Percentiles rank a stretch among this genome's conserved stretches.
phyloP scores from a whole-genome alignment of 2,329 filamentous ascomycete genomes.

The Aspergillus terreus region DNA sequence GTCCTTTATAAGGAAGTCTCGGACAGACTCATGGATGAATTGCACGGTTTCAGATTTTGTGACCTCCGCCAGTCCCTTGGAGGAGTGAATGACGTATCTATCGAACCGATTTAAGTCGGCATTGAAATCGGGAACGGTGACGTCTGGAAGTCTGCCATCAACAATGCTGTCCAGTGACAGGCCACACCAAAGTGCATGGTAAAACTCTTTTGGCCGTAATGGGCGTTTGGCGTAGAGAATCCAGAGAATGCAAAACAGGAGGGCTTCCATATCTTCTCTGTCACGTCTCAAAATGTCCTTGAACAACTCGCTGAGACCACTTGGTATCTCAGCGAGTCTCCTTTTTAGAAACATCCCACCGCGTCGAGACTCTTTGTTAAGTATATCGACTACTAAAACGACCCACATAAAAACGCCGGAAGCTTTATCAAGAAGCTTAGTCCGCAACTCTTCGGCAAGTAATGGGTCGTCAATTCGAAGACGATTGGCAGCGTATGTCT shows the following conservation, averaged over 20 bases:
- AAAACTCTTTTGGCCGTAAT: conserved; percentile 32
- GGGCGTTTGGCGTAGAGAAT: conserved; percentile 46
- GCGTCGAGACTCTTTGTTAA: conserved; percentile 40
- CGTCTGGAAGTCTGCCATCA: conserved; percentile 4
- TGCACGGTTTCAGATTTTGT: conserved; percentile 25
- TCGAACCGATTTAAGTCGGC: background rate
- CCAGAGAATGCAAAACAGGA: conserved; percentile 51
- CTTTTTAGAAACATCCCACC: conserved; percentile 27
- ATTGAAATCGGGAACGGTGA: conserved; percentile 1
- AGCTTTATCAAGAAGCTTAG: conserved; percentile 36
- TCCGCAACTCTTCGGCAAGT: conserved; percentile 23
- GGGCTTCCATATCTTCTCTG: conserved; percentile 31
- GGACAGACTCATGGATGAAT: conserved; percentile 36
- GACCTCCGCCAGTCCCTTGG: conserved; percentile 31
- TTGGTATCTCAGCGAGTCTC: conserved; percentile 38
- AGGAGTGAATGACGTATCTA: conserved; percentile 20
- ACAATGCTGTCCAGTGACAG: conserved; percentile 2
- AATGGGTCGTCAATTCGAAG: conserved; percentile 16
- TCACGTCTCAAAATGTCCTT: conserved; percentile 51
- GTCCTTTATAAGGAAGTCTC: conserved; percentile 30
- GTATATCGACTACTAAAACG: conserved; percentile 43
- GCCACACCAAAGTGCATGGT: conserved; percentile 16
- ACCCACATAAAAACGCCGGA: conserved; percentile 47
- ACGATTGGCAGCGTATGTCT: conserved; percentile 10
- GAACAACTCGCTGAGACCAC: conserved; percentile 48